A percentile compares a stretch with the other conserved stretches of the same genome.
Conservation (phyloP, 1,284 basidiomycete species). For the Moesziomyces sp. region DNA sequence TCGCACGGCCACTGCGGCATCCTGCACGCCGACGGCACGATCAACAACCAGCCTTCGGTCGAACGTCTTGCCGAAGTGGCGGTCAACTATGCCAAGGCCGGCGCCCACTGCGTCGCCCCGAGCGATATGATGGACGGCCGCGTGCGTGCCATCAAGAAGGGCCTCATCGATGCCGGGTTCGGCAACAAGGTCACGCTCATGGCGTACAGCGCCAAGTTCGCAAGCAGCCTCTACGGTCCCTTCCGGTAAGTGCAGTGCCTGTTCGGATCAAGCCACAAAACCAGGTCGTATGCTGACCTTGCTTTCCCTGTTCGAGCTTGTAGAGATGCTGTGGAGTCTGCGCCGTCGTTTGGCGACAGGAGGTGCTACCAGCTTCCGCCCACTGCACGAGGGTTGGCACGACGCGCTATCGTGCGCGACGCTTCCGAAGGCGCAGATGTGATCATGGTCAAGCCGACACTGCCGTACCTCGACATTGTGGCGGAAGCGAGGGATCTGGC, state of each 20-base stretch:
- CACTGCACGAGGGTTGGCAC: conserved; percentile 85
- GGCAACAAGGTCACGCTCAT: conserved; percentile 80
- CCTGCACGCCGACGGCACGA: conserved; percentile 78
- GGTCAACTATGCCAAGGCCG: conserved; percentile 89
- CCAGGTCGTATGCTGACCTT: background rate
- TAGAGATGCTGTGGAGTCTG: conserved; percentile 94
- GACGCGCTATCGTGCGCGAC: conserved; percentile 91
- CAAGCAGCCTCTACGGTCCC: conserved; percentile 94
- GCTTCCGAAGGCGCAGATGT: conserved; percentile 94
- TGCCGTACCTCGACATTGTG: conserved; percentile 97
- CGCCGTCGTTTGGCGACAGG: conserved; percentile 91
- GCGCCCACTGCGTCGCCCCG: conserved; percentile 96
- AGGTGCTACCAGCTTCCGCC: conserved; percentile 98
- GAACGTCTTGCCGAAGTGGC: conserved; percentile 90
- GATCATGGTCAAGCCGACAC: conserved; percentile 96
- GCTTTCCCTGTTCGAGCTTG: background rate
- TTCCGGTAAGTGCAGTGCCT: conserved; percentile 77
- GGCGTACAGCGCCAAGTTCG: conserved; percentile 99
- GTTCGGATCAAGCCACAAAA: background rate
- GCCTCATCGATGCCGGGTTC: conserved; percentile 83
- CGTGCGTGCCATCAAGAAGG: conserved; percentile 86
- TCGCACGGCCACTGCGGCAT: conserved; percentile 97
- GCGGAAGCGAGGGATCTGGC: conserved; percentile 85
- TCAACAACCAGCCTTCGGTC: conserved; percentile 72
- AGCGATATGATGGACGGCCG: conserved; percentile 99